These are phyloP conservation scores for Euphorbia peplus DNA, from an alignment of 345 rosid genomes.

Conservation along the genomic window DNA sequence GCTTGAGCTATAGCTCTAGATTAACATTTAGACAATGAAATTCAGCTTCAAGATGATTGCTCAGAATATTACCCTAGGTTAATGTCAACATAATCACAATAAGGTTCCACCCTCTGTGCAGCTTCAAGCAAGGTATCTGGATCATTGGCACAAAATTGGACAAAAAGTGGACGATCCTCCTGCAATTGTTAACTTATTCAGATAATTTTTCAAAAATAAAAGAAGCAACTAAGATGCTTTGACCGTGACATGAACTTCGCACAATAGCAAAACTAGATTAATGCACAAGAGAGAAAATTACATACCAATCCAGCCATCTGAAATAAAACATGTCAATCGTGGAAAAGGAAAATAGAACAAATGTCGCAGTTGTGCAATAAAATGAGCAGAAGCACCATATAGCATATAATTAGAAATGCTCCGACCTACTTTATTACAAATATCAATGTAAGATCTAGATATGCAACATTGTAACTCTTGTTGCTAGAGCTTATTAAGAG, in stretches of 20 bases:
- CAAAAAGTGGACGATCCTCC: slow-evolving; percentile 95
- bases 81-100: slow-evolving; percentile 89
- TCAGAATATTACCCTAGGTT: slow-evolving; percentile 66
- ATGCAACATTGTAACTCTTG: neutral
- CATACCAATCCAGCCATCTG: neutral
- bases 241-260: neutral
- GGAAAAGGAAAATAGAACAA: neutral
- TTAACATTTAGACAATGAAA: neutral
- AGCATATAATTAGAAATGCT: neutral
- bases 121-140: slow-evolving; percentile 75
- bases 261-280: neutral
- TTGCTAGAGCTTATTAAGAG: no score
- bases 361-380: neutral
- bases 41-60: neutral
- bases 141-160: slow-evolving; percentile 96
- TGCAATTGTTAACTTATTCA: slow-evolving; percentile 27
- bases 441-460: neutral
- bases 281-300: neutral
- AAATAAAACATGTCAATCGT: neutral
- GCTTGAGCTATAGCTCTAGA: no score
- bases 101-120: slow-evolving; percentile 70
- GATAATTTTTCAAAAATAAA: neutral
- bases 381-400: neutral
- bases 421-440: neutral
- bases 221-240: neutral